phyloP scores from a whole-genome alignment of 352 stramenopile genomes.

The Globisporangium alternatum region DNA sequence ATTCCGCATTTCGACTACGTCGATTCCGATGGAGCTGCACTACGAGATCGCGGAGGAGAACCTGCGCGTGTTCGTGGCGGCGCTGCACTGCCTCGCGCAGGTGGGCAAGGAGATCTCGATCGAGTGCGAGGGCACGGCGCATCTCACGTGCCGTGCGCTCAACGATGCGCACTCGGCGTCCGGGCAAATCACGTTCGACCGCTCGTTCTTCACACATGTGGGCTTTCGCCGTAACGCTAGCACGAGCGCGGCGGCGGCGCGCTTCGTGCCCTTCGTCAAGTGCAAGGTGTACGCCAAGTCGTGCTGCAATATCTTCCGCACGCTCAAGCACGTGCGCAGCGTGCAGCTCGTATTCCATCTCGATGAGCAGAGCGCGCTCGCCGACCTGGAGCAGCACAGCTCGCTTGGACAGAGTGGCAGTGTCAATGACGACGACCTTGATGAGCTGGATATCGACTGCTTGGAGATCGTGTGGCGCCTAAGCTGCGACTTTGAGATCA shows the following conservation, averaged over 20 bases:
- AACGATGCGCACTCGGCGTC: conserved; percentile 86
- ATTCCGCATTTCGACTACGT: not conserved
- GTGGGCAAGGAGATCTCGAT: conserved; percentile 78
- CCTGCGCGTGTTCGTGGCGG: conserved; percentile 74
- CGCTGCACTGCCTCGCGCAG: conserved; percentile 74
- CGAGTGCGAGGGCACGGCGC: conserved; percentile 49
- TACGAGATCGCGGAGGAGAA: conserved; percentile 75
- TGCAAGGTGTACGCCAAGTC: conserved; percentile 79
- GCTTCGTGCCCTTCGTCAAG: conserved; percentile 46
- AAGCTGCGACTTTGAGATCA: conserved; percentile 82
- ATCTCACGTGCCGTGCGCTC: conserved; percentile 65
- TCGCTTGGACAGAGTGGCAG: conserved; percentile 11
- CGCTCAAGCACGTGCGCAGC: conserved; percentile 77
- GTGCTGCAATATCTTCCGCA: conserved; percentile 79
- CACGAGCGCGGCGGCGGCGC: conserved; percentile 6
- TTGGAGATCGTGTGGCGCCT: conserved; percentile 66
- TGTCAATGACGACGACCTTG: conserved; percentile 10
- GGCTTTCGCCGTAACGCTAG: conserved; percentile 12
- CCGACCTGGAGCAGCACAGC: conserved; percentile 21
- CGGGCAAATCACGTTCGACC: conserved; percentile 55
- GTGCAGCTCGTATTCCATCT: conserved; percentile 66
- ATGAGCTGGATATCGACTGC: conserved; percentile 64
- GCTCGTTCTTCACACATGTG: conserved; percentile 59
- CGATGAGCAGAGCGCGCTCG: conserved; percentile 29
- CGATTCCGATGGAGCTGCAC: conserved; percentile 53